These are phyloP conservation scores for Lentinula lateritia DNA, from an alignment of 768 basidiomycete species.

Conservation along the genomic window DNA sequence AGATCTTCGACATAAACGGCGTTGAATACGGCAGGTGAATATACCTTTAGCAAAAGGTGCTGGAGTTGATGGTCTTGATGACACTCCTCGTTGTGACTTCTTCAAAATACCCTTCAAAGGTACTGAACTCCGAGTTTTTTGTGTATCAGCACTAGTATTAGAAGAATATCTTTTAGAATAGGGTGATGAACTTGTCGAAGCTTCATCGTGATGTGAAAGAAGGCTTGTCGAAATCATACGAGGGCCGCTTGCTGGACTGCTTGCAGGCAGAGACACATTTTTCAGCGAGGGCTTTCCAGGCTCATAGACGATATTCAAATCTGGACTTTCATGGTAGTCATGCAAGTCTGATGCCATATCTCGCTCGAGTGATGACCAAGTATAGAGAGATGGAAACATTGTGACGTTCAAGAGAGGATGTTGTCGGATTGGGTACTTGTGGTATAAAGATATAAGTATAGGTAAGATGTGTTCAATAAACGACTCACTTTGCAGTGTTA, in stretches of 20 bases:
- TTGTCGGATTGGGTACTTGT: no score
- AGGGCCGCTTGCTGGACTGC: neutral
- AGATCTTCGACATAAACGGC: neutral
- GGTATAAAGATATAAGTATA: no score
- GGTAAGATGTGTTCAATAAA: no score
- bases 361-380: neutral
- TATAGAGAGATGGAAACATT: neutral
- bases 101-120: conserved; percentile 3
- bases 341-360: neutral
- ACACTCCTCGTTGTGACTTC: neutral
- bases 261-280: neutral
- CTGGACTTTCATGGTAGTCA: neutral
- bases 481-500: no score
- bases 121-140: no score
- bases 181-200: neutral
- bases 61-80: neutral
- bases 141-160: no score
- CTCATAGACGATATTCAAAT: neutral
- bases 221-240: neutral
- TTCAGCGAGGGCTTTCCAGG: neutral
- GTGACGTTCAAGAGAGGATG: neutral
- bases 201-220: neutral
- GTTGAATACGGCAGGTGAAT: neutral
- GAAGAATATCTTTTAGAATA: neutral
- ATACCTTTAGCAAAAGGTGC: neutral